These are phyloP conservation scores for Bacterosira constricta DNA, from an alignment of 108 stramenopile species.

Conservation along the genomic window DNA sequence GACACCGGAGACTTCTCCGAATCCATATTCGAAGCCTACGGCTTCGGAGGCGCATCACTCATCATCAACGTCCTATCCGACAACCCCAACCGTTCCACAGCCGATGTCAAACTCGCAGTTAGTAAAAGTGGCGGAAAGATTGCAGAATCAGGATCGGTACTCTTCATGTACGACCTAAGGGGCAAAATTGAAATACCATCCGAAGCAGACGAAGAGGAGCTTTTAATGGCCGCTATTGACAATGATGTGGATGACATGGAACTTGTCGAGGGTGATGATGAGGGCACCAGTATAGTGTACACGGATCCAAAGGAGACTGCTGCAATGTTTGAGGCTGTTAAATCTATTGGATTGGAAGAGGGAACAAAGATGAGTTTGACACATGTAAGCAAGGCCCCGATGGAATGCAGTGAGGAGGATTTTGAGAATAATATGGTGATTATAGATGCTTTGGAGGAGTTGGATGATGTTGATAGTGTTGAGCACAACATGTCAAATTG, in stretches of 20 bases:
- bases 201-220: constrained; percentile 70
- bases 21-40: constrained; percentile 82
- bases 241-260: constrained; percentile 84
- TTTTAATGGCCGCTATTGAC: constrained; percentile 82
- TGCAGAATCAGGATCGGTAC: constrained; percentile 83
- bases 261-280: constrained; percentile 64
- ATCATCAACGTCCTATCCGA: constrained; percentile 88
- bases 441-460: constrained; percentile 91
- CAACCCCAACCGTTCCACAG: constrained; percentile 83
- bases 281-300: constrained; percentile 73
- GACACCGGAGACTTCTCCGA: constrained; percentile 81
- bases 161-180: constrained; percentile 87
- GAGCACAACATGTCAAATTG: constrained; percentile 97
- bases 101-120: constrained; percentile 76
- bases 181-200: constrained; percentile 75
- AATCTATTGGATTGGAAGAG: constrained; percentile 57
- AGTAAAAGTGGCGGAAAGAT: constrained; percentile 82
- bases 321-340: constrained; percentile 74
- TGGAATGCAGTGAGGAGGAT: constrained; percentile 90
- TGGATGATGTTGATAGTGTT: constrained; percentile 95
- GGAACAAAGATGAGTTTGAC: constrained; percentile 71
- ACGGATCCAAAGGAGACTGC: constrained; percentile 81
- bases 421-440: constrained; percentile 94
- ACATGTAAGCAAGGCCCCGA: constrained; percentile 82
- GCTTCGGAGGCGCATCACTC: constrained; percentile 65